Evolutionary conservation across 2,329 filamentous ascomycete species (phyloP).

Genomic region (Seiridium unicorne): DNA sequence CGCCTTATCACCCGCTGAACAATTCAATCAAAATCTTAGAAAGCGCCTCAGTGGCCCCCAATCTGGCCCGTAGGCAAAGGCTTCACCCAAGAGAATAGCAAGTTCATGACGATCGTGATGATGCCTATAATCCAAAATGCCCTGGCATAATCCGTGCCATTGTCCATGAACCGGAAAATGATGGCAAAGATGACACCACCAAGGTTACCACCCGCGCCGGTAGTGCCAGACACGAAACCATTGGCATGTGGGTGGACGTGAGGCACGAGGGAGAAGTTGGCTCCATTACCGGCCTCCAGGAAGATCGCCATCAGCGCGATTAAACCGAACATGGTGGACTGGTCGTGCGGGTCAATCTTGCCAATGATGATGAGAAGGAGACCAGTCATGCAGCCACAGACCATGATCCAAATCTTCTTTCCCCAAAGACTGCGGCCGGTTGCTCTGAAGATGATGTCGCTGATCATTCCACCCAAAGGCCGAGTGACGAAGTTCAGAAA

Average conservation of each 20-base stretch:
- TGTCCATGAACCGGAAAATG: constrained; percentile 70
- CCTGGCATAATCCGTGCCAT: constrained; percentile 64
- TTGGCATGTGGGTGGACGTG: constrained; percentile 84
- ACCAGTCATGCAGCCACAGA: constrained; percentile 62
- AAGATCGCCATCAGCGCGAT: constrained; percentile 78
- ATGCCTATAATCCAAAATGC: constrained; percentile 81
- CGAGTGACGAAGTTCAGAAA: constrained; percentile 69
- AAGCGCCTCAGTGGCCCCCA: constrained; percentile 35
- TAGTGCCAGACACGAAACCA: constrained; percentile 72
- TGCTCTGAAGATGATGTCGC: constrained; percentile 47
- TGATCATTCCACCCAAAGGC: constrained; percentile 60
- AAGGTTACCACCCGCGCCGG: constrained; percentile 79
- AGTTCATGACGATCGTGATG: constrained; percentile 68
- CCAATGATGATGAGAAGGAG: constrained; percentile 61
- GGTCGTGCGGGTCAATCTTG: constrained; percentile 57
- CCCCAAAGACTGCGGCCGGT: constrained; percentile 36
- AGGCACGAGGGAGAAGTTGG: constrained; percentile 82
- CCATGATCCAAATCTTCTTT: constrained; percentile 58
- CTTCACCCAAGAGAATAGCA: constrained; percentile 56
- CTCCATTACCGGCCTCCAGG: constrained; percentile 80
- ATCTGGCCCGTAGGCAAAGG: constrained; percentile 55
- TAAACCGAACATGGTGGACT: constrained; percentile 71
- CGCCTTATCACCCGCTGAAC: neutral
- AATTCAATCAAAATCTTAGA: neutral
- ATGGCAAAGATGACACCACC: constrained; percentile 84